Base-by-base conservation (phyloP, 108 stramenopile species). In the Pinguiococcus pyrenoidosus region DNA sequence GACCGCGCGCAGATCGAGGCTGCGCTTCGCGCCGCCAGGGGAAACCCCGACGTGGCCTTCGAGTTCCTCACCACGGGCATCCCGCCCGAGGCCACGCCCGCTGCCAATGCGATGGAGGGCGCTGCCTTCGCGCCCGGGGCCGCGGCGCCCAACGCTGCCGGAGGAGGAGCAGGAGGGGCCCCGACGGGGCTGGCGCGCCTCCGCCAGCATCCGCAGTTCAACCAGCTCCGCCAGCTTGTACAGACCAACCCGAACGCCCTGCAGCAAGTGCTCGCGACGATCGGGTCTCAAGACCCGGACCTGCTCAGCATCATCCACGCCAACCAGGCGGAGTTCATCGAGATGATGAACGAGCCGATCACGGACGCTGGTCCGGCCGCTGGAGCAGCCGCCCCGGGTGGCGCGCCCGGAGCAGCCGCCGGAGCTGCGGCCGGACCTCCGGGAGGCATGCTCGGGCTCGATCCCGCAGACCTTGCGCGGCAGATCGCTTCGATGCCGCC, bases 11-110 rank as follows among this genome's bases (percentile, higher is more conserved):
- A 72, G 53, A 63, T 30, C 2, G 27, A 32, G 14, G 87, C 84
- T 6, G 92, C 91, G 44, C 65, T 97, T n/a, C 62, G 81, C 24
- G 95, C 95, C 25, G 84, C 90, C 4, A 77, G 77, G 46, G 89
- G 89, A 22, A 92, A 97, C 58, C 75, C 83, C 23, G 86, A 89
- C 55, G 59, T 94, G 24, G 96, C 96, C 29, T 85, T 92, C 2
- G 92, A 97, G 47, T 97, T 89, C 59, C 65, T 97, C 24, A 89
- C 90, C 61, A 91, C 81, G 59, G 96, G 96, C n/a, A 94, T 97
- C 44, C 90, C 90, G 7, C 69, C 74, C 30, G 77, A 67, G 7
- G 32, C 18, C 7, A 12, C 21, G 16, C 4, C 3, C 7, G 43
- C 12, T 9, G 36, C 10, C 18, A 32, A 38, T 14, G 23, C 24